A percentile compares a stretch with the other conserved stretches of the same genome.
These are phyloP conservation scores for Stentor coeruleus DNA, from an alignment of 73 alveolate genomes.

Conservation along the genomic window DNA sequence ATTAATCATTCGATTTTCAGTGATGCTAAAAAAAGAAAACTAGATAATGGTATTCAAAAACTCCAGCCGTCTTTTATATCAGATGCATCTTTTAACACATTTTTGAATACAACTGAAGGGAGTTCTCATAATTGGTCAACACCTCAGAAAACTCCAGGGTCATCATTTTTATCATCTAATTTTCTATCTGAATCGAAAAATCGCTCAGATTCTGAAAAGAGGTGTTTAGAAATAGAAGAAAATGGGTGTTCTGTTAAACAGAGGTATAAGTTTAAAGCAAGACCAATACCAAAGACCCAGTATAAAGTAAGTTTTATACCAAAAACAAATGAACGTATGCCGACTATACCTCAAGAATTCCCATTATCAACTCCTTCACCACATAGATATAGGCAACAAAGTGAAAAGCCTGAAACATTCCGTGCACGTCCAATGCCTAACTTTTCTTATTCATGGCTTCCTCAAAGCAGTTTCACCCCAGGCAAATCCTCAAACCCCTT, in stretches of 20 bases:
- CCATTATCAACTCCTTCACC: not conserved
- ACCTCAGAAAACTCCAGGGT: not conserved
- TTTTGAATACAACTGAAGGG: too few relatives aligned
- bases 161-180: not conserved
- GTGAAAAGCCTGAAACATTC: not conserved
- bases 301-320: not conserved
- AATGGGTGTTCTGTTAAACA: too few relatives aligned
- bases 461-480: not conserved
- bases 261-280: not conserved
- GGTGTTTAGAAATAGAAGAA: too few relatives aligned
- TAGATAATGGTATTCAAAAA: not conserved
- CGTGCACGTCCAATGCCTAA: not conserved
- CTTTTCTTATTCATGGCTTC: not conserved
- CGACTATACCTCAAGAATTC: not conserved
- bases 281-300: not conserved
- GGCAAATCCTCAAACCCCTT: too few relatives aligned
- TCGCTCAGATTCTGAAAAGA: too few relatives aligned
- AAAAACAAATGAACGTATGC: not conserved
- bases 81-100: too few relatives aligned
- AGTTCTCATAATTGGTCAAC: not conserved
- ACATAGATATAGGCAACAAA: too few relatives aligned
- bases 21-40: not conserved
- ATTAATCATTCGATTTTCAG: not conserved
- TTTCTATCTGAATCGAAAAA: not conserved
- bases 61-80: not conserved